phyloP scores from a whole-genome alignment of 768 basidiomycete species.

The Mycena maculata region DNA sequence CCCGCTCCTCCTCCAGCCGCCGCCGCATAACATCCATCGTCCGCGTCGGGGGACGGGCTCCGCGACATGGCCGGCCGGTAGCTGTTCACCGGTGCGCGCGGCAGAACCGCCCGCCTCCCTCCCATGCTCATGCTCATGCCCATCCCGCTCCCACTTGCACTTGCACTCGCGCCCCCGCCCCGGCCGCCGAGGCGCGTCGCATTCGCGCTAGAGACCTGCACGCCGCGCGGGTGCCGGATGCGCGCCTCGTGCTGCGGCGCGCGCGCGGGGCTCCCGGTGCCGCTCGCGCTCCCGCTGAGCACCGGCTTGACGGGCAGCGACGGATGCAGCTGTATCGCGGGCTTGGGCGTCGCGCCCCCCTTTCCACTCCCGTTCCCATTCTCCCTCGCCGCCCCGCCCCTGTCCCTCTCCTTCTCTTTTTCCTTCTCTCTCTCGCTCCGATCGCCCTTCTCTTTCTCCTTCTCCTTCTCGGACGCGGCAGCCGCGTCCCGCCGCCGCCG shows the following conservation, averaged over 20 bases:
- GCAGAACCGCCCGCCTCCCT: too few relatives aligned
- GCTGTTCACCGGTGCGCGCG: conserved; percentile 17
- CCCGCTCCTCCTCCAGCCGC: conserved; percentile 14
- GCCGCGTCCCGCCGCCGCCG: conserved; percentile 61
- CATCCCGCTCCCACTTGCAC: too few relatives aligned
- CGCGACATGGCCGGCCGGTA: conserved; percentile 15
- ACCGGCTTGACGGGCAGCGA: conserved; percentile 21
- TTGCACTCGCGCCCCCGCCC: conserved; percentile 10
- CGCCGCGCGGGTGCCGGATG: neutral
- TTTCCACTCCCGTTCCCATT: neutral
- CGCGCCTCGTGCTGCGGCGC: conserved; percentile 10
- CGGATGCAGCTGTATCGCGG: conserved; percentile 10
- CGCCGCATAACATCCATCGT: conserved; percentile 73
- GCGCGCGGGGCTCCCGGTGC: neutral
- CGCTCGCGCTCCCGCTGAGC: neutral
- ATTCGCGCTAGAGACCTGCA: conserved; percentile 7
- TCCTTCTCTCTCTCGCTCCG: conserved; percentile 35
- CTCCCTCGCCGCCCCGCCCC: conserved; percentile 1
- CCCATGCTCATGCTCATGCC: too few relatives aligned
- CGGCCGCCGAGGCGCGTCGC: conserved; percentile 13
- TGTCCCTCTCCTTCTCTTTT: conserved; percentile 45
- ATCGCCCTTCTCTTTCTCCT: conserved; percentile 32
- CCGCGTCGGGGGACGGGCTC: conserved; percentile 46
- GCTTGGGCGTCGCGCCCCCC: neutral
- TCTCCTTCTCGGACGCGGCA: conserved; percentile 38